Evolutionary conservation across 768 basidiomycete species (phyloP).

Genomic region (Suillus luteus): DNA sequence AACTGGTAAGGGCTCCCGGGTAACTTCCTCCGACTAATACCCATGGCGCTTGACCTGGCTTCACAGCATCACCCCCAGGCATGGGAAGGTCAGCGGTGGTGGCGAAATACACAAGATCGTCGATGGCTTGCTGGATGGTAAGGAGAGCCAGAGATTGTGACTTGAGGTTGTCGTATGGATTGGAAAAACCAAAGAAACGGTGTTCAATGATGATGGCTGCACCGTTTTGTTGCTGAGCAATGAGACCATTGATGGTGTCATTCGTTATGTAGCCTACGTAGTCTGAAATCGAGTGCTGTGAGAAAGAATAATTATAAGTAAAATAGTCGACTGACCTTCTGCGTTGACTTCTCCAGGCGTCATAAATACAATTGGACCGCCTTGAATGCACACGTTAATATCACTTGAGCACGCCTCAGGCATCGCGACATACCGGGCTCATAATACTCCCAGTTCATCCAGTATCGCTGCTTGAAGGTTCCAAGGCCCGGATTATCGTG

Average conservation of each 20-base stretch:
- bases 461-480: neutral
- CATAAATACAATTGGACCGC: neutral
- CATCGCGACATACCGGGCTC: neutral
- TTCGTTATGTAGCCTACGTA: conserved; percentile 63
- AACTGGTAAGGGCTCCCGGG: conserved; percentile 53
- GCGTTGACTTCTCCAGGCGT: neutral
- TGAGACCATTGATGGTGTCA: conserved; percentile 58
- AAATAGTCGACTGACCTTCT: neutral
- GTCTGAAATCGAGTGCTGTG: conserved; percentile 11
- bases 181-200: conserved; percentile 74
- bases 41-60: conserved; percentile 51
- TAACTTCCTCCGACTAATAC: conserved; percentile 46
- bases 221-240: conserved; percentile 67
- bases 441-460: neutral
- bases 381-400: neutral
- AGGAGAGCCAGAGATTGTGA: conserved; percentile 52
- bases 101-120: conserved; percentile 71
- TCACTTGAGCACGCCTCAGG: neutral
- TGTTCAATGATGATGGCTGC: conserved; percentile 69
- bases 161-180: conserved; percentile 62
- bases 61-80: conserved; percentile 62
- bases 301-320: neutral
- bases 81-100: conserved; percentile 66
- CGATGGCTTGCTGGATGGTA: conserved; percentile 74
- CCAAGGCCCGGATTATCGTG: neutral